These are phyloP conservation scores for Taphrina communis DNA, from an alignment of 1,139 yeast genomes.

Conservation along the genomic window DNA sequence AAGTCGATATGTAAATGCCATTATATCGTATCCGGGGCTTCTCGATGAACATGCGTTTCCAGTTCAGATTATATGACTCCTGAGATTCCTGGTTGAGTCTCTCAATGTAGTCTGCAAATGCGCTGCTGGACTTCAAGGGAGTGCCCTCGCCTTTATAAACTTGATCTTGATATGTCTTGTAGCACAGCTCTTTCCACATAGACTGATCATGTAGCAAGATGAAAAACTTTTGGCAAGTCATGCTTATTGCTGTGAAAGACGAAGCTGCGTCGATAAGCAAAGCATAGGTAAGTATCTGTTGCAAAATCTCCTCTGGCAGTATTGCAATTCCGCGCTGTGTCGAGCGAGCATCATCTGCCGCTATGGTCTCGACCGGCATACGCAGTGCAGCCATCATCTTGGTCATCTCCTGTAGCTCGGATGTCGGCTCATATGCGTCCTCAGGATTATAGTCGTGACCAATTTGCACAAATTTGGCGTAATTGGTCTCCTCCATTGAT, in stretches of 20 bases:
- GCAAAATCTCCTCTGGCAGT: constrained; percentile 70
- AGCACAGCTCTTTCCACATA: constrained; percentile 65
- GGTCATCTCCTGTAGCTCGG: constrained; percentile 12
- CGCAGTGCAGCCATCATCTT: constrained; percentile 26
- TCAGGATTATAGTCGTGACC: constrained; percentile 47
- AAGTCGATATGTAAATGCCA: constrained; percentile 85
- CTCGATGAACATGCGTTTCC: constrained; percentile 54
- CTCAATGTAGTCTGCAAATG: constrained; percentile 11
- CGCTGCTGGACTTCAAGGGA: constrained; percentile 29
- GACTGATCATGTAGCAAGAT: constrained; percentile 64
- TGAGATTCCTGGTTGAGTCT: constrained; percentile 40
- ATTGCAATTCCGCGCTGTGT: constrained; percentile 59
- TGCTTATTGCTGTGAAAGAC: constrained; percentile 65
- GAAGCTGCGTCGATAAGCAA: constrained; percentile 58
- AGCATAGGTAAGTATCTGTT: constrained; percentile 61
- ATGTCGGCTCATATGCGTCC: constrained; percentile 45
- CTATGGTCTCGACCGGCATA: constrained; percentile 12
- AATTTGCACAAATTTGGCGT: constrained; percentile 49
- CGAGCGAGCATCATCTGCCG: constrained; percentile 50
- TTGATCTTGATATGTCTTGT: constrained; percentile 65
- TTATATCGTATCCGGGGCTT: constrained; percentile 77
- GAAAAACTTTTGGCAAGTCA: constrained; percentile 67
- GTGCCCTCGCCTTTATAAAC: constrained; percentile 47
- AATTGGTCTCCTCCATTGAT: constrained; percentile 47
- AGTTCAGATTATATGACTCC: constrained; percentile 48